phyloP scores from a whole-genome alignment of 1,284 basidiomycete genomes.

The Pseudozyma hubeiensis region DNA sequence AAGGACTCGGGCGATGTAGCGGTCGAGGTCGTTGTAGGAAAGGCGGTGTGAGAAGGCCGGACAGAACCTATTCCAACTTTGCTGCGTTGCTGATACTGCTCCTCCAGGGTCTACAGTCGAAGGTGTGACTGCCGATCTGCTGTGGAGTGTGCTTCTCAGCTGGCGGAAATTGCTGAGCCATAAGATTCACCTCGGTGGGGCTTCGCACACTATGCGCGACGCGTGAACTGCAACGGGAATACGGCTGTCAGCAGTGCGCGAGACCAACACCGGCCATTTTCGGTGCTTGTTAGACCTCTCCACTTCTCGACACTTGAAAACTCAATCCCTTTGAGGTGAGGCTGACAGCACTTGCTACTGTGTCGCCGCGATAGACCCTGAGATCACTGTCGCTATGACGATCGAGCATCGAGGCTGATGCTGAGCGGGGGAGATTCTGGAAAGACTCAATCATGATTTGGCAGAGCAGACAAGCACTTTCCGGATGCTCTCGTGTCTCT shows the following conservation, averaged over 20 bases:
- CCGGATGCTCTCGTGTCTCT: too few species aligned
- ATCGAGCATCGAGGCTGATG: not conserved
- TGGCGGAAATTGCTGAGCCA: constrained; percentile 8
- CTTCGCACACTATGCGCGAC: constrained; percentile 41
- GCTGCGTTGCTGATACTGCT: not conserved
- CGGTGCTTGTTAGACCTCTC: not conserved
- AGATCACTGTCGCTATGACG: constrained; percentile 10
- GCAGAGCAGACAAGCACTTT: too few species aligned
- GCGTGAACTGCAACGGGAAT: constrained; percentile 16
- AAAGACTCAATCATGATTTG: too few species aligned
- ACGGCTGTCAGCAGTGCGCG: not conserved
- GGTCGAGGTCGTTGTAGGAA: not conserved
- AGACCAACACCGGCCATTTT: constrained; percentile 25
- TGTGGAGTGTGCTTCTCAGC: not conserved
- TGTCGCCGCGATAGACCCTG: not conserved
- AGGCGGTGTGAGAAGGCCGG: too few species aligned
- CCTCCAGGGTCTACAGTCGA: constrained; percentile 17
- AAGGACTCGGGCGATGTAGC: not conserved
- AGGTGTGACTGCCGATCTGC: constrained; percentile 6
- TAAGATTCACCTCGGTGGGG: constrained; percentile 1
- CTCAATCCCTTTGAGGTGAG: constrained; percentile 15
- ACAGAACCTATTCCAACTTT: too few species aligned
- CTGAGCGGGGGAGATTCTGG: too few species aligned
- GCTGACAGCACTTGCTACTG: constrained; percentile 14
- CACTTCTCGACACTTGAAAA: too few species aligned